These are phyloP conservation scores for Rhypophila decipiens DNA, from an alignment of 495 filamentous ascomycete genomes.

Conservation along the genomic window DNA sequence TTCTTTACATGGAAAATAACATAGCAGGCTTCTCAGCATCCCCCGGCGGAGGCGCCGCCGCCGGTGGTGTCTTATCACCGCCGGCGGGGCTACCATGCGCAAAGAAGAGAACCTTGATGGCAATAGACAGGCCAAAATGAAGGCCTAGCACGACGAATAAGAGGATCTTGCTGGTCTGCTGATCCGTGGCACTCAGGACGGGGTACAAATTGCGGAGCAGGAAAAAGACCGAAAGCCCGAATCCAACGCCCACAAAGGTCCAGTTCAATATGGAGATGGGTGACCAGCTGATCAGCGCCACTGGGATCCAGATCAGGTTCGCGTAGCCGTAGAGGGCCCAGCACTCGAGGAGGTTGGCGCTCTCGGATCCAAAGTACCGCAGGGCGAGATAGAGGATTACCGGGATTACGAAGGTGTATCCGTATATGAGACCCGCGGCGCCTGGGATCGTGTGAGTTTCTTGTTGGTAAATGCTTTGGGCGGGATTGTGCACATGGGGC, in stretches of 20 bases:
- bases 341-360: constrained; percentile 86
- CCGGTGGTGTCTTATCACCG: background rate
- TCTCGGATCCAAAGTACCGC: constrained; percentile 87
- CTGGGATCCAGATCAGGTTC: constrained; percentile 93
- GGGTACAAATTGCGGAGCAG: constrained; percentile 89
- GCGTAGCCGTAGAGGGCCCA: constrained; percentile 91
- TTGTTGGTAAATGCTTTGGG: background rate
- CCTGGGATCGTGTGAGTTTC: constrained; percentile 37
- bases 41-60: too few relatives aligned
- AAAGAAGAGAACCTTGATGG: constrained; percentile 96
- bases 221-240: constrained; percentile 79
- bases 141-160: constrained; percentile 76
- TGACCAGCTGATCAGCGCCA: constrained; percentile 86
- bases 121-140: constrained; percentile 80
- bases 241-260: constrained; percentile 86
- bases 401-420: constrained; percentile 82
- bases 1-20: too few relatives aligned
- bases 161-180: constrained; percentile 81
- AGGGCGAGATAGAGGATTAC: constrained; percentile 80
- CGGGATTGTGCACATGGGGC: background rate
- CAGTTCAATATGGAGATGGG: constrained; percentile 81
- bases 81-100: constrained; percentile 61
- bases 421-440: constrained; percentile 85
- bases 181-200: constrained; percentile 85
- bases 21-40: too few relatives aligned